Conservation (phyloP, 1,139 yeast genomes). For the Kazachstania sp. region DNA sequence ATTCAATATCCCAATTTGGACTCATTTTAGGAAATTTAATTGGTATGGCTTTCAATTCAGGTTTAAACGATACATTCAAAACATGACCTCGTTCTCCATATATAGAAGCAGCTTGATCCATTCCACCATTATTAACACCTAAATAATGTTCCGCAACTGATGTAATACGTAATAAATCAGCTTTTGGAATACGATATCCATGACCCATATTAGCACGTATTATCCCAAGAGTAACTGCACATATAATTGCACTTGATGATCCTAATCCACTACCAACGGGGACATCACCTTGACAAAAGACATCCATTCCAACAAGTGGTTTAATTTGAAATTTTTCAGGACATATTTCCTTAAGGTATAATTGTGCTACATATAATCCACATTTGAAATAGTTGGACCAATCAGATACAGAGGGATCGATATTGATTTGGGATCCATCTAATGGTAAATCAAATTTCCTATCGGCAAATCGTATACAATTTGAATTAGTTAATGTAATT, state of each 20-base stretch:
- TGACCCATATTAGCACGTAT: constrained; percentile 45
- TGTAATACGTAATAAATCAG: constrained; percentile 52
- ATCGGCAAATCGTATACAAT: constrained; percentile 34
- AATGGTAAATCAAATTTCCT: constrained; percentile 37
- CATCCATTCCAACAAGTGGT: constrained; percentile 39
- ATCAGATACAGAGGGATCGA: constrained; percentile 42
- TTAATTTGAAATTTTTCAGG: constrained; percentile 21
- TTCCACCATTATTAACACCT: constrained; percentile 73
- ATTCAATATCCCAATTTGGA: constrained; percentile 39
- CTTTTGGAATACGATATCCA: constrained; percentile 35
- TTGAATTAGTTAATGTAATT: constrained; percentile 43
- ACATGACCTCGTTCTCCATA: constrained; percentile 55
- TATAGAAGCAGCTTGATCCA: constrained; percentile 69
- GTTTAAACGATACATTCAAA: constrained; percentile 52
- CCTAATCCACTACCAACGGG: constrained; percentile 70
- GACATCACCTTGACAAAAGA: constrained; percentile 54
- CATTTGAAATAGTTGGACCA: constrained; percentile 69
- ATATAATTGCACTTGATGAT: constrained; percentile 66
- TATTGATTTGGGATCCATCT: constrained; percentile 38
- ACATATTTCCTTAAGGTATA: constrained; percentile 35
- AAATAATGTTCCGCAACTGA: constrained; percentile 66
- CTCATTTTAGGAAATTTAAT: constrained; percentile 43
- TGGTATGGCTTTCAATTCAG: constrained; percentile 47
- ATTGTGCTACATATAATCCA: constrained; percentile 54
- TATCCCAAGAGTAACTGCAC: constrained; percentile 52